These are phyloP conservation scores for Conoideocrella luteorostrata DNA, from an alignment of 2,329 filamentous ascomycete genomes.

Conservation along the genomic window DNA sequence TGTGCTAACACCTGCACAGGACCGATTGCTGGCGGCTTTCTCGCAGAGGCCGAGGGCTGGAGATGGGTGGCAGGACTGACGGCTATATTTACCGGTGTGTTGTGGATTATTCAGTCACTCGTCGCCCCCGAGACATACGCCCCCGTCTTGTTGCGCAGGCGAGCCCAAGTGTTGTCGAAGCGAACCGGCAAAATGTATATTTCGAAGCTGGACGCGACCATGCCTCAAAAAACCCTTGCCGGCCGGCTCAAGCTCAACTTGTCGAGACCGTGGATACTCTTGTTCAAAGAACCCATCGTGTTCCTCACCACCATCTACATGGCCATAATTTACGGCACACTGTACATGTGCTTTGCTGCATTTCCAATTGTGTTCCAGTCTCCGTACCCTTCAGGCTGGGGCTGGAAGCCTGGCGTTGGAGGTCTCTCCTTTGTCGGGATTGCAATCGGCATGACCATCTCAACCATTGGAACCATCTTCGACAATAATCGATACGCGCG, in stretches of 20 bases:
- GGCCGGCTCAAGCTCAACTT: slow-evolving; percentile 50
- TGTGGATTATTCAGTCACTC: slow-evolving; percentile 48
- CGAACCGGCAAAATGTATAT: slow-evolving; percentile 50
- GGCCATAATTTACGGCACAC: slow-evolving; percentile 49
- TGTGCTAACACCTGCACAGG: slow-evolving; percentile 21
- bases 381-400: slow-evolving; percentile 30
- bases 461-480: slow-evolving; percentile 44
- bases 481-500: slow-evolving; percentile 49
- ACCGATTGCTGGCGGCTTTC: slow-evolving; percentile 57
- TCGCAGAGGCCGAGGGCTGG: slow-evolving; percentile 55
- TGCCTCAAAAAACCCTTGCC: slow-evolving; percentile 34
- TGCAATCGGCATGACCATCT: slow-evolving; percentile 55
- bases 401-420: slow-evolving; percentile 52
- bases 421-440: slow-evolving; percentile 60
- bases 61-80: slow-evolving; percentile 59
- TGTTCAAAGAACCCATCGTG: slow-evolving; percentile 63
- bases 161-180: slow-evolving; percentile 44
- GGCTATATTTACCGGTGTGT: slow-evolving; percentile 51
- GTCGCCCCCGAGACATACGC: slow-evolving; percentile 55
- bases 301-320: slow-evolving; percentile 58
- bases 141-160: slow-evolving; percentile 47
- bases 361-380: slow-evolving; percentile 57
- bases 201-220: slow-evolving; percentile 39
- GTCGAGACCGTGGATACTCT: slow-evolving; percentile 56
- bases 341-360: slow-evolving; percentile 49